phyloP scores from a whole-genome alignment of 2,329 filamentous ascomycete genomes.

The Alternaria longipes region DNA sequence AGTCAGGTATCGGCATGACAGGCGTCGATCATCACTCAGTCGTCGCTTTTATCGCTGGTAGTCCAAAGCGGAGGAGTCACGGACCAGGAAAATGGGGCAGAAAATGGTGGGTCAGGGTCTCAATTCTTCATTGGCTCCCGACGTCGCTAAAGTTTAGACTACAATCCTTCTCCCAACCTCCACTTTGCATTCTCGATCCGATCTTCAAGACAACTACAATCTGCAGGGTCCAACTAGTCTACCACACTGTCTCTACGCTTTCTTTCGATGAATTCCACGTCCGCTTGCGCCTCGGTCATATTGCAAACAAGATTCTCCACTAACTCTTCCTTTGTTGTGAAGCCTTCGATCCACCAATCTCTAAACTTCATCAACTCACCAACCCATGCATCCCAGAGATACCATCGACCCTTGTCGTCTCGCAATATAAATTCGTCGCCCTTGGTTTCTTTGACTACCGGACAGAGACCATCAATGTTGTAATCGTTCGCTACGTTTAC shows the following conservation, averaged over 20 bases:
- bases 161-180: slow-evolving; percentile 4
- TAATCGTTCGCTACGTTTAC: slow-evolving; percentile 13
- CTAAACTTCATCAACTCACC: slow-evolving; percentile 11
- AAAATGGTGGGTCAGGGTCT: slow-evolving; percentile 24
- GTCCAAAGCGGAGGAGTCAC: slow-evolving; percentile 24
- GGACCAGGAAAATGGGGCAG: slow-evolving; percentile 13
- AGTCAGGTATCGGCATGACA: slow-evolving; percentile 36
- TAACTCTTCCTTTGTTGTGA: slow-evolving; percentile 13
- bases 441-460: slow-evolving; percentile 11
- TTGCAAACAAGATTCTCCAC: slow-evolving; percentile 11
- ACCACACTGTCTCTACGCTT: slow-evolving; percentile 2
- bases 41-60: slow-evolving; percentile 2
- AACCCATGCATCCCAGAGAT: slow-evolving; percentile 18
- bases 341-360: slow-evolving; percentile 11
- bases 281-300: slow-evolving; percentile 10
- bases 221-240: slow-evolving; percentile 8
- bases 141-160: slow-evolving; percentile 15
- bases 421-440: slow-evolving; percentile 12
- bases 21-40: neutral
- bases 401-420: slow-evolving; percentile 5
- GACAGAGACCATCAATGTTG: slow-evolving; percentile 14
- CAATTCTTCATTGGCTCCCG: slow-evolving; percentile 20
- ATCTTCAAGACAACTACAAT: neutral
- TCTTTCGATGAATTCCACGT: slow-evolving; percentile 6
- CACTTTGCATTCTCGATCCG: neutral